Conservation (phyloP, 1,284 basidiomycete genomes). For the Tylopilus microsporus region DNA sequence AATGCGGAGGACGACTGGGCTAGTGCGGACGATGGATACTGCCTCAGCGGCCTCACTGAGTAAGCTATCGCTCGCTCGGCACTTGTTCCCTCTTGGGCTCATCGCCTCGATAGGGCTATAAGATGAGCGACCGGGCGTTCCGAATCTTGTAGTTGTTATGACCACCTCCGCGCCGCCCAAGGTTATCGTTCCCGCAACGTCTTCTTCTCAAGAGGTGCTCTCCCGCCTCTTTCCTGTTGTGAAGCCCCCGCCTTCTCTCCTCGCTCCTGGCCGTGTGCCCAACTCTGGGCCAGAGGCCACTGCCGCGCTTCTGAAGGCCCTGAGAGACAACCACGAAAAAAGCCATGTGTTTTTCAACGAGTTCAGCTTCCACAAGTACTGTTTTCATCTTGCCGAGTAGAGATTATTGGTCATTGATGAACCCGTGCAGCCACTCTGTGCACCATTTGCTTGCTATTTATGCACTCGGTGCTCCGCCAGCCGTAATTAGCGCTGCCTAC, state of each 20-base stretch:
- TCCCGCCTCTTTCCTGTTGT: slow-evolving; percentile 39
- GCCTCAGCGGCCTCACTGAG: slow-evolving; percentile 9
- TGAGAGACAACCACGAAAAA: slow-evolving; percentile 54
- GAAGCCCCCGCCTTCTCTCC: slow-evolving; percentile 32
- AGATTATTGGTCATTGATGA: neutral
- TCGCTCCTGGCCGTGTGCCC: slow-evolving; percentile 38
- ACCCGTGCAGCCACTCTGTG: slow-evolving; percentile 34
- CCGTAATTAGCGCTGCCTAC: slow-evolving; percentile 38
- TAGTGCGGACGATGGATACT: slow-evolving; percentile 5
- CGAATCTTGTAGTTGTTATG: slow-evolving; percentile 10
- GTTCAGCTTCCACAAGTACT: slow-evolving; percentile 54
- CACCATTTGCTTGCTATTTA: slow-evolving; percentile 42
- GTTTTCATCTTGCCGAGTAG: neutral
- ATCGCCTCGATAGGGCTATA: slow-evolving; percentile 9
- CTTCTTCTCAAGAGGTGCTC: slow-evolving; percentile 20
- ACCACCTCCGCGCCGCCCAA: slow-evolving; percentile 26
- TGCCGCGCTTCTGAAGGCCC: slow-evolving; percentile 38
- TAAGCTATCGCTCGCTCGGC: neutral
- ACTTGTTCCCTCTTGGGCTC: neutral
- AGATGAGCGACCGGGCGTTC: slow-evolving; percentile 3
- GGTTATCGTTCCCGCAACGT: slow-evolving; percentile 15
- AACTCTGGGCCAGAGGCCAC: slow-evolving; percentile 50
- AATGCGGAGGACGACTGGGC: neutral
- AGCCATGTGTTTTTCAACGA: slow-evolving; percentile 64
- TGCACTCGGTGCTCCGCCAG: slow-evolving; percentile 38